Evolutionary conservation across 176 grass and related monocot species (phyloP), one percentile per base, ranked within the genome.

Genomic region (Triticum dicoccoides): DNA sequence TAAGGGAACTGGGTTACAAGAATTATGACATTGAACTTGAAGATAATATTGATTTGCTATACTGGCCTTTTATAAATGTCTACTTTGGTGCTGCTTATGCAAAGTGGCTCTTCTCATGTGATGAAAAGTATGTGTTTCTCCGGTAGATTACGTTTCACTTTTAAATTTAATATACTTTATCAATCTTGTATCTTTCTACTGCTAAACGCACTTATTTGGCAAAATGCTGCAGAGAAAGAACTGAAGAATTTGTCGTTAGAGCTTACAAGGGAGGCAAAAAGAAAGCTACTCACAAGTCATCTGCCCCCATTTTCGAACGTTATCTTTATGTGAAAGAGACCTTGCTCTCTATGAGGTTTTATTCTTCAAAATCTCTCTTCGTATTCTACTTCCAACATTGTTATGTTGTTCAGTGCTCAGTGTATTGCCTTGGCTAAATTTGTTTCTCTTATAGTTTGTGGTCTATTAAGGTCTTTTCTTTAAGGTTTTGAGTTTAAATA

Each of bases 1-100:
- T 61, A 80, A 98, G 97, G 87, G 97, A 99, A 85, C 62, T 96
- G 87, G 97, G 94, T 56, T 99, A 99, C 88, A 87, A 63, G 76
- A 89, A 81, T 79, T 99, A 96, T 79, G 92, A 90, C 56, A 93
- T 96, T 82, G 80, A 82, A 69, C 64, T 82, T 23, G 90, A 94
- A 86, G 88, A 89, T 49, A 85, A 96, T 86, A 73, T 79, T 72
- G 77, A 88, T 63, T 77, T 99, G 61, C 86, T 99, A 30, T 96
- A 87, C 83, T 96, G 86, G 88, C 97, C 97, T 69, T 96, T 94
- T 86, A 89, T 99, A 66, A 99, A 99, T 83, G 77, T 99, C 47
- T 99, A 99, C 56, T 99, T 96, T 86, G 97, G 97, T 77, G 97
- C 94, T 73, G 94, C 94, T 88, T 96, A 96, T 37, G 84, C 95